These are phyloP conservation scores for Fusarium avenaceum DNA, from an alignment of 2,329 filamentous ascomycete species.

Conservation along the genomic window DNA sequence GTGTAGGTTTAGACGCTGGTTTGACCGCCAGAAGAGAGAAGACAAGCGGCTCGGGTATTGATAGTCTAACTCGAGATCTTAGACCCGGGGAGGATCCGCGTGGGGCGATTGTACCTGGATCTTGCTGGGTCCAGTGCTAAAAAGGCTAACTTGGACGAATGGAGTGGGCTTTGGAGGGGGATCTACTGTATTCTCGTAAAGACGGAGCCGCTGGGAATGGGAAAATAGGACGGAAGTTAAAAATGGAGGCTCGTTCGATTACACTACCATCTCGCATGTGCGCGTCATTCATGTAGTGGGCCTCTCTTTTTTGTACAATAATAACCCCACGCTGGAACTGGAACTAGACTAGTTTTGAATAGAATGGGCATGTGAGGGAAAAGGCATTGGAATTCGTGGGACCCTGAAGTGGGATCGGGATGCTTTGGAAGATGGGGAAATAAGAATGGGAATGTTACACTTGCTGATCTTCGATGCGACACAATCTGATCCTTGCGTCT, in stretches of 20 bases:
- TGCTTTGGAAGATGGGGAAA: not conserved
- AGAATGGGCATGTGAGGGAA: constrained; percentile 4
- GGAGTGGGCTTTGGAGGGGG: not conserved
- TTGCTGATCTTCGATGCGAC: constrained; percentile 10
- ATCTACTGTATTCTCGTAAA: constrained; percentile 34
- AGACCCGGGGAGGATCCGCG: constrained; percentile 10
- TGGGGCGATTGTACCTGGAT: constrained; percentile 41
- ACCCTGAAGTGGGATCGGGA: constrained; percentile 11
- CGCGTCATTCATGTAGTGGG: constrained; percentile 37
- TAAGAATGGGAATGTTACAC: constrained; percentile 21
- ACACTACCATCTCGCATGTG: constrained; percentile 41
- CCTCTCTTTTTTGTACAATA: not conserved
- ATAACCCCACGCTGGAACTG: constrained; percentile 11
- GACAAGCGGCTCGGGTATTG: constrained; percentile 23
- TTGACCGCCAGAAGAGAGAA: not conserved
- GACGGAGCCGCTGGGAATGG: not conserved
- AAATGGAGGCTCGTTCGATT: constrained; percentile 24
- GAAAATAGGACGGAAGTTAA: not conserved
- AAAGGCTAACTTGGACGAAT: not conserved
- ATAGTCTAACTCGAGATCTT: constrained; percentile 5
- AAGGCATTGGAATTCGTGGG: constrained; percentile 1
- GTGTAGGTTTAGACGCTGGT: no score
- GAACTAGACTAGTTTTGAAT: not conserved
- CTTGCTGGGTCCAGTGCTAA: not conserved
- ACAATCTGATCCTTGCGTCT: not conserved